Evolutionary conservation across 192 early-diverging fungal genomes (phyloP).

Genomic region (Coemansia sp.): DNA sequence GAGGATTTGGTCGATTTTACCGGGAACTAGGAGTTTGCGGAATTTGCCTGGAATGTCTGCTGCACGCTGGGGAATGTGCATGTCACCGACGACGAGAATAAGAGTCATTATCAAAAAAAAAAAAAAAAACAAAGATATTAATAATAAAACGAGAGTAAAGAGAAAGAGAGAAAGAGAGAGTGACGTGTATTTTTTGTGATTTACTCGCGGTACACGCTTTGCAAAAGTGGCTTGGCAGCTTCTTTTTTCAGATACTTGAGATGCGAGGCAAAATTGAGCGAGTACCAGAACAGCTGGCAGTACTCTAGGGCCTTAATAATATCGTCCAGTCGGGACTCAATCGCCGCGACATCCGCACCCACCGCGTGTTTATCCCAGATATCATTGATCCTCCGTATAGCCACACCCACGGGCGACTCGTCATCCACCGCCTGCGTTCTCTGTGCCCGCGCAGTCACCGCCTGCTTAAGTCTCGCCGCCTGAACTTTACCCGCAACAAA

Average conservation of each 20-base stretch:
- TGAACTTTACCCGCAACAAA: conserved; percentile 56
- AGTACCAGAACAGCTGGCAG: conserved; percentile 49
- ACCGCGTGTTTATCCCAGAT: conserved; percentile 34
- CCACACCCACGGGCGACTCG: conserved; percentile 4
- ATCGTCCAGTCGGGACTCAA: conserved; percentile 33
- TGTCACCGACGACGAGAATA: conserved; percentile 88
- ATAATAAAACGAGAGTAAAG: background rate
- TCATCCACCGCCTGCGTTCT: background rate
- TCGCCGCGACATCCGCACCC: conserved; percentile 16
- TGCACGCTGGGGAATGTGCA: conserved; percentile 92
- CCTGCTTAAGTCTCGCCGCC: conserved; percentile 44
- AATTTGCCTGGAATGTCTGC: conserved; percentile 89
- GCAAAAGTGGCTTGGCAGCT: conserved; percentile 30
- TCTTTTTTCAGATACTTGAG: conserved; percentile 33
- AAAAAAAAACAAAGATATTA: background rate
- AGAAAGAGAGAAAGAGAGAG: conserved; percentile 4
- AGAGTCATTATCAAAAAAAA: conserved; percentile 52
- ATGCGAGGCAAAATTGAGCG: conserved; percentile 53
- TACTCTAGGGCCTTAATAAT: conserved; percentile 48
- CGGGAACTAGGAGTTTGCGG: conserved; percentile 89
- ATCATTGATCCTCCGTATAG: conserved; percentile 34
- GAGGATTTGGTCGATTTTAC: conserved; percentile 96
- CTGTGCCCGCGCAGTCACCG: conserved; percentile 14
- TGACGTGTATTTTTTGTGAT: background rate
- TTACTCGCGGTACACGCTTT: conserved; percentile 35